Evolutionary conservation across 106 monocot genomes (phyloP).

Genomic region (Narthecium ossifragum): DNA sequence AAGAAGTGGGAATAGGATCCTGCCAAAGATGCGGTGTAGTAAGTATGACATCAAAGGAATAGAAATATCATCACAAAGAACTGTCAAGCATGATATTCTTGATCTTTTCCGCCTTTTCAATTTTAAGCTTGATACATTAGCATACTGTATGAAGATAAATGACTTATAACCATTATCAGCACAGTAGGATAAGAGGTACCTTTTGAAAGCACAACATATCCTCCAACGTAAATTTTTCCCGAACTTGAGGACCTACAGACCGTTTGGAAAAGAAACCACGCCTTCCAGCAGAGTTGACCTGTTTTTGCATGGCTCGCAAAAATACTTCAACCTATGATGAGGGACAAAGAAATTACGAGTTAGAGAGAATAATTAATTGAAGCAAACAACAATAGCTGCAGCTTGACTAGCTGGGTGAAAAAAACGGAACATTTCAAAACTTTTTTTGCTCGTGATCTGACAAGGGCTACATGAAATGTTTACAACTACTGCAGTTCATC

Average conservation of each 20-base stretch:
- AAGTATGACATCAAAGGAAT: not conserved
- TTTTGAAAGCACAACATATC: slow-evolving; percentile 97
- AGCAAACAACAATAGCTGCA: not conserved
- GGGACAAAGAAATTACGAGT: not conserved
- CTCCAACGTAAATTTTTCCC: slow-evolving; percentile 90
- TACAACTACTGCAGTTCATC: too few species aligned
- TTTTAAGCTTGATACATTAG: not conserved
- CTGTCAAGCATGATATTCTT: not conserved
- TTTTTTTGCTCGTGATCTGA: too few species aligned
- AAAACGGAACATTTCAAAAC: not conserved
- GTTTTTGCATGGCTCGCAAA: slow-evolving; percentile 94
- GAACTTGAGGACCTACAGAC: slow-evolving; percentile 67
- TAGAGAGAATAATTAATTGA: not conserved
- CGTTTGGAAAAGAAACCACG: slow-evolving; percentile 92
- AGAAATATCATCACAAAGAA: not conserved
- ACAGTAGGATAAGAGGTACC: slow-evolving; percentile 37
- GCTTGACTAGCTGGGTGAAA: not conserved
- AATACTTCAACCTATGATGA: slow-evolving; percentile 81
- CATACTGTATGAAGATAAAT: not conserved
- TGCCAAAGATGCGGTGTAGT: slow-evolving; percentile 20
- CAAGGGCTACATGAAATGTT: not conserved
- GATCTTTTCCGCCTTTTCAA: not conserved
- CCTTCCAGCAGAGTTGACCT: slow-evolving; percentile 85
- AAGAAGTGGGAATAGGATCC: slow-evolving; percentile 96
- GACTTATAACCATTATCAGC: not conserved